Evolutionary conservation across 78 protist genomes (phyloP).

Genomic region (Dictyostelium capitatum): DNA sequence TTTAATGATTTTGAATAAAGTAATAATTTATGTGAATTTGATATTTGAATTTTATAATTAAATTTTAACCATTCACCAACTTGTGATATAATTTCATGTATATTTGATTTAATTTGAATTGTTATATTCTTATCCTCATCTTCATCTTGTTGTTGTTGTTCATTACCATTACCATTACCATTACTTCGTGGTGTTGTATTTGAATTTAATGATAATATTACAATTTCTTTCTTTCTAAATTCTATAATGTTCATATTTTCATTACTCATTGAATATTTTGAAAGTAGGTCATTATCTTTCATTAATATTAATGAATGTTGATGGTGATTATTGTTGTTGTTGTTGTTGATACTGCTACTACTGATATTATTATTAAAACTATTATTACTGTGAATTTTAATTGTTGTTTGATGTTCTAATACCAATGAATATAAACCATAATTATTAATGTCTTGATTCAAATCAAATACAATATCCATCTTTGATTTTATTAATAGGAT

Average conservation of each 20-base stretch:
- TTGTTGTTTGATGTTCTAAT: not conserved
- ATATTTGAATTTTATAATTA: not conserved
- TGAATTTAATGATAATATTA: slow-evolving; percentile 2
- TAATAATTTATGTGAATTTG: not conserved
- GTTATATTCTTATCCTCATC: not conserved
- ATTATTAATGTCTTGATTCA: slow-evolving; percentile 2
- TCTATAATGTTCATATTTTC: slow-evolving; percentile 28
- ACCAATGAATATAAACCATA: slow-evolving; percentile 36
- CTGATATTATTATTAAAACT: not conserved
- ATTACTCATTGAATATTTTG: slow-evolving; percentile 21
- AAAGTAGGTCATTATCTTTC: not conserved
- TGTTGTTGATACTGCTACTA: not conserved
- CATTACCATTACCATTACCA: too few relatives aligned
- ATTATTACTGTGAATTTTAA: not conserved
- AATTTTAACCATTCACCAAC: slow-evolving; percentile 12
- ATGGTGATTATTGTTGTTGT: not conserved
- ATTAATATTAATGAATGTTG: slow-evolving; percentile 6
- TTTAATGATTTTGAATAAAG: not conserved
- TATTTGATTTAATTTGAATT: slow-evolving; percentile 8
- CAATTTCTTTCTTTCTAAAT: slow-evolving; percentile 33
- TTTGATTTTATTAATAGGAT: slow-evolving; percentile 1
- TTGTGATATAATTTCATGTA: not conserved
- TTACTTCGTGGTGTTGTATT: not conserved
- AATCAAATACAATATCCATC: slow-evolving; percentile 13
- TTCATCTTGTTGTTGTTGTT: not conserved